Evolutionary conservation across 1,284 basidiomycete species (phyloP), one percentile per base, ranked within the genome.

Genomic region (Cerrena zonata): DNA sequence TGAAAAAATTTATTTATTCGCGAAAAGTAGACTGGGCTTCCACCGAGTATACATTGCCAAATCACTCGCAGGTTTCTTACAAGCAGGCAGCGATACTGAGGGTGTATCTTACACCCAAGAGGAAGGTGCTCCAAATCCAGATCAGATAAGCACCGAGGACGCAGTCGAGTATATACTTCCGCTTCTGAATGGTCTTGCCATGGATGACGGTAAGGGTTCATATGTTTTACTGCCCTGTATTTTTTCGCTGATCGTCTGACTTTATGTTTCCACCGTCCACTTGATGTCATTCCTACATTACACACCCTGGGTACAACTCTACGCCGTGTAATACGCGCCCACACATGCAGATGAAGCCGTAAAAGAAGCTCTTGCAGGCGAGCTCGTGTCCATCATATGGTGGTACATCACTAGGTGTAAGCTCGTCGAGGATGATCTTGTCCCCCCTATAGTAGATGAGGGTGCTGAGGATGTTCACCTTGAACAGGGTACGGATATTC

Each of bases 101-200:
- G 42, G 25, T 21, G 5, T 22, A 47, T 18, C 47, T 30, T 18
- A n/a, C 13, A 36, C 58, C 7, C 55, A 56, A n/a, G 51, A 58
- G 38, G 60, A 60, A 30, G 55, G 47, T 24, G 41, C 52, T 18
- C 76, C 80, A 3, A 82, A 87, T 63, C 77, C 92, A 13, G 74
- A 80, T 48, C 81, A 86, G 46, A 86, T 94, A 47, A 79, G 87
- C 24, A 86, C 95, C 2, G 81, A 82, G 55, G 95, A 98, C 60
- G 93, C 92, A 2, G 86, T 94, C 59, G 91, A 94, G 67, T 99
- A 96, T 65, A 91, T 99, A 46, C 74, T 97, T 12, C 94, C 94
- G 1, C 77, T 97, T 18, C 79, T 99, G 53, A 89, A 84, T 48
- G 83, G 82, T 22, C 82, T 98, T 26, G 92, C 91, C 2, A 84